Conservation (phyloP, 1,284 basidiomycete genomes). For the Melampsora abietis-canadensis region DNA sequence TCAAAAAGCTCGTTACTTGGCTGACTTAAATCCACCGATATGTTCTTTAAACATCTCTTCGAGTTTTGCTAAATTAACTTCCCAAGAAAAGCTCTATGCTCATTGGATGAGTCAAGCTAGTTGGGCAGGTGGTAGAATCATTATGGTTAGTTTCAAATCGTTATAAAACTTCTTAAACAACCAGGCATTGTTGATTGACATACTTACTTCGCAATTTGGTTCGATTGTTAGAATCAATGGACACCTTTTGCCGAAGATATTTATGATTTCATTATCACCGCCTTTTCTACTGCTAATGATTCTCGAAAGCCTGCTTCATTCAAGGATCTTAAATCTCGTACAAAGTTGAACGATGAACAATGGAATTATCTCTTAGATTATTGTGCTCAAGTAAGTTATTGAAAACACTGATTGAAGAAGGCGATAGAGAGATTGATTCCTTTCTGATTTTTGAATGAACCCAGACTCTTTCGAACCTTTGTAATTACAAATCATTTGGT, state of each 20-base stretch:
- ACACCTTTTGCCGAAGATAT: conserved; percentile 43
- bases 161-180: neutral
- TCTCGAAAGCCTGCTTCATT: conserved; percentile 59
- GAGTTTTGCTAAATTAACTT: conserved; percentile 66
- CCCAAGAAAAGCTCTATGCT: conserved; percentile 70
- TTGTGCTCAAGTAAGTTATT: conserved; percentile 62
- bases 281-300: conserved; percentile 38
- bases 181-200: neutral
- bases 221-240: conserved; percentile 55
- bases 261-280: conserved; percentile 45
- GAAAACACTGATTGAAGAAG: conserved; percentile 32
- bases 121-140: conserved; percentile 76
- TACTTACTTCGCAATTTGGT: conserved; percentile 67
- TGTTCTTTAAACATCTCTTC: conserved; percentile 66
- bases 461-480: conserved; percentile 66
- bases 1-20: conserved; percentile 57
- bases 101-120: conserved; percentile 57
- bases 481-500: conserved; percentile 62
- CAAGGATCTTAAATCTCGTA: conserved; percentile 58
- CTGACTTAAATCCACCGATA: conserved; percentile 66
- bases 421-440: neutral
- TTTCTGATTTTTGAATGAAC: neutral
- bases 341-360: conserved; percentile 61
- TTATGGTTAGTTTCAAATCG: conserved; percentile 65
- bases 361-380: conserved; percentile 71